phyloP scores from a whole-genome alignment of 2,329 filamentous ascomycete species.

The Epichloe gansuensis region DNA sequence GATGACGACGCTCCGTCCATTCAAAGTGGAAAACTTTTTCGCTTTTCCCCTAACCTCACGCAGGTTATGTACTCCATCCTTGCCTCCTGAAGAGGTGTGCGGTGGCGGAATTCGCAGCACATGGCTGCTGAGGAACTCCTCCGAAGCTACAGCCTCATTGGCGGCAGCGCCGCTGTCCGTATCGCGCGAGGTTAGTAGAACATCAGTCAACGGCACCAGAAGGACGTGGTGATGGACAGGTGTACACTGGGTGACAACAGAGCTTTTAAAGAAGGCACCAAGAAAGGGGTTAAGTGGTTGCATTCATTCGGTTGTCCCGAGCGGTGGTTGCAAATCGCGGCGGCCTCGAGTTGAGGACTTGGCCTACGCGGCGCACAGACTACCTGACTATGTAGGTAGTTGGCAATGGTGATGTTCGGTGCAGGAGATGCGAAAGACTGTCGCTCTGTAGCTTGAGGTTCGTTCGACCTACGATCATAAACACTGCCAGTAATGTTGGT shows the following conservation, averaged over 20 bases:
- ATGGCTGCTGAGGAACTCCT: conserved; percentile 95
- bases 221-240: conserved; percentile 87
- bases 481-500: not conserved
- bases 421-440: not conserved
- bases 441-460: not conserved
- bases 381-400: no score
- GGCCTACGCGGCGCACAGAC: conserved; percentile 1
- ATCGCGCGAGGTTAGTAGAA: conserved; percentile 77
- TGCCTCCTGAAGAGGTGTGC: conserved; percentile 35
- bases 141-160: conserved; percentile 70
- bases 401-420: not conserved
- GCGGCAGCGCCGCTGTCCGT: conserved; percentile 67
- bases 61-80: conserved; percentile 48
- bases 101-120: conserved; percentile 67
- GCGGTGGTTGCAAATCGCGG: conserved; percentile 15
- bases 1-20: conserved; percentile 83
- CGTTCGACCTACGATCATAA: not conserved
- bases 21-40: conserved; percentile 84
- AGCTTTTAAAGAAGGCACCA: conserved; percentile 96
- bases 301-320: conserved; percentile 44
- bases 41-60: conserved; percentile 89
- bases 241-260: conserved; percentile 79
- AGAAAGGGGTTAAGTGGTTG: conserved; percentile 98
- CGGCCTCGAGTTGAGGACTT: conserved; percentile 14
- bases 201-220: conserved; percentile 85